Percentiles rank a stretch among this genome's conserved stretches.
phyloP scores from a whole-genome alignment of 1,284 basidiomycete genomes.

The Hemileia vastatrix region DNA sequence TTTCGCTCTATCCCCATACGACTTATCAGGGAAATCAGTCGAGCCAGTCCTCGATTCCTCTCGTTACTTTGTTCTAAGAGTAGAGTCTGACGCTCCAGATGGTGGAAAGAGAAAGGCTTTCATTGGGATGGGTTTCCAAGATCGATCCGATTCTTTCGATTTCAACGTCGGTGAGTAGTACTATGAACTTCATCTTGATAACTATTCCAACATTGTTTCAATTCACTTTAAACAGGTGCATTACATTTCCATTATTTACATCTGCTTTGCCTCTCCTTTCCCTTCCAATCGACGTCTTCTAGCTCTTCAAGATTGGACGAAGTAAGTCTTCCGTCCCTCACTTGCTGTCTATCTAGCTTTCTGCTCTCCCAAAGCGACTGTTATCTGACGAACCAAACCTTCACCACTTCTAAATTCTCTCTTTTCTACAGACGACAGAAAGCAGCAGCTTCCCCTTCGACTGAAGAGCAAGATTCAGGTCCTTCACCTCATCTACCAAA shows the following conservation, averaged over 20 bases:
- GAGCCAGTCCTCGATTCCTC: conserved; percentile 93
- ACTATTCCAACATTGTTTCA: too few relatives aligned
- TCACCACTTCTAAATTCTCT: too few relatives aligned
- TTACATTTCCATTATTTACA: too few relatives aligned
- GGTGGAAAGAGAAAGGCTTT: conserved; percentile 78
- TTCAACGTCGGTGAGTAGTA: too few relatives aligned
- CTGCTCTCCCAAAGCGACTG: too few relatives aligned
- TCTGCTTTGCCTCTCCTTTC: too few relatives aligned
- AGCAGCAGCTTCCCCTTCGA: conserved; percentile 33
- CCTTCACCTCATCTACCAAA: conserved; percentile 49
- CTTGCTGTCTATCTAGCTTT: conserved; percentile 56
- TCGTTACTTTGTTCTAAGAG: conserved; percentile 84
- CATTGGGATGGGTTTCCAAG: conserved; percentile 85
- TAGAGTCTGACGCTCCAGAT: conserved; percentile 51
- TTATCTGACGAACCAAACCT: too few relatives aligned
- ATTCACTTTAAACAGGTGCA: too few relatives aligned
- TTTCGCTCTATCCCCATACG: conserved; percentile 82
- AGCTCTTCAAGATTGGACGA: conserved; percentile 86
- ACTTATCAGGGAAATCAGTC: conserved; percentile 65
- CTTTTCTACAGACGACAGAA: conserved; percentile 26
- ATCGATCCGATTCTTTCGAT: conserved; percentile 83
- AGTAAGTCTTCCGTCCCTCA: conserved; percentile 56
- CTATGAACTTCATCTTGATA: too few relatives aligned
- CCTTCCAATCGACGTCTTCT: too few relatives aligned
- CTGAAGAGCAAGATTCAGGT: conserved; percentile 36